Evolutionary conservation across 306 rosid genomes (phyloP).

Genomic region (Dryas drummondii): DNA sequence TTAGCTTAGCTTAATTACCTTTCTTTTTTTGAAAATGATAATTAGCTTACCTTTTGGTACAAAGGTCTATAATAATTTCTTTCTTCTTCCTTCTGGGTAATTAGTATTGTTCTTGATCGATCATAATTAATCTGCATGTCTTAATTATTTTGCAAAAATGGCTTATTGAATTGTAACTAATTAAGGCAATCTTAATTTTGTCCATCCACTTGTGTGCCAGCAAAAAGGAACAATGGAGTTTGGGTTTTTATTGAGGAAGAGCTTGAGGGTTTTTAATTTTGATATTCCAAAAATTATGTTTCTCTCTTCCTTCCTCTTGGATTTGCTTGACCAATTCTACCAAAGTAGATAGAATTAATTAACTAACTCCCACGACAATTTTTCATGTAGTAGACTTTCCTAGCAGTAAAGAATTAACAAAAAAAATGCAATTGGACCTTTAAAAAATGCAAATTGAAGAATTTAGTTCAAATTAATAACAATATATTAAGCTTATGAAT

Average conservation of each 20-base stretch:
- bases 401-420: background rate
- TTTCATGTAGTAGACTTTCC: background rate
- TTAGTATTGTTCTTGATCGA: background rate
- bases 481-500: background rate
- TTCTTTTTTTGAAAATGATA: too few relatives aligned
- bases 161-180: too few relatives aligned
- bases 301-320: background rate
- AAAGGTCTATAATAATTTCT: background rate
- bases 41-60: background rate
- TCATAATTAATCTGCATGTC: background rate
- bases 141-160: too few relatives aligned
- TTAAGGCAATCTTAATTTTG: too few relatives aligned
- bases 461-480: background rate
- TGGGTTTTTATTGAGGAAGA: background rate
- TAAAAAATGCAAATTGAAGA: too few relatives aligned
- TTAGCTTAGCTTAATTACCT: background rate
- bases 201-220: too few relatives aligned
- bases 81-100: background rate
- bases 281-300: background rate
- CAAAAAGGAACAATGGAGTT: background rate
- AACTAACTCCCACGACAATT: background rate
- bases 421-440: background rate
- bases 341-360: background rate
- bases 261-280: too few relatives aligned
- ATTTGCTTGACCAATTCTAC: constrained; percentile 3